Evolutionary conservation across 1,284 basidiomycete genomes (phyloP).

Genomic region (Fomitopsis pinicola): DNA sequence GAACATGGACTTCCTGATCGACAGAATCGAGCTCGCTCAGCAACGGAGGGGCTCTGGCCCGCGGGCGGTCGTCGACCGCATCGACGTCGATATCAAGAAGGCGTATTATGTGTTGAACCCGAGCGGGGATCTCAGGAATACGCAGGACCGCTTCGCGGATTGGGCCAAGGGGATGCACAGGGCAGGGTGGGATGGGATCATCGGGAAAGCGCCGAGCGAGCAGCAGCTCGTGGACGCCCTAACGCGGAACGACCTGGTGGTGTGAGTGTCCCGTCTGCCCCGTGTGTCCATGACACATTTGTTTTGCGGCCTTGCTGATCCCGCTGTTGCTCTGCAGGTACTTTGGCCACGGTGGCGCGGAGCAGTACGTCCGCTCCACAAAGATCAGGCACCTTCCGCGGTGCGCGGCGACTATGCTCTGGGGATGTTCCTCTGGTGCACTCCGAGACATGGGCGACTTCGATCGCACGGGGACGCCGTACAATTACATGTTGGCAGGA

Average conservation of each 20-base stretch:
- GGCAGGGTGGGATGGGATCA: constrained; percentile 81
- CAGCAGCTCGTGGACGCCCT: constrained; percentile 76
- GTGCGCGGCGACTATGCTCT: constrained; percentile 95
- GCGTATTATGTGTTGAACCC: constrained; percentile 92
- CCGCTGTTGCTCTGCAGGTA: constrained; percentile 51
- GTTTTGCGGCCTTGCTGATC: constrained; percentile 5
- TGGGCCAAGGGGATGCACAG: constrained; percentile 72
- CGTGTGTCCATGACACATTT: neutral
- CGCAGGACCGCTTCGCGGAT: constrained; percentile 76
- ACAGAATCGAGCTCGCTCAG: constrained; percentile 65
- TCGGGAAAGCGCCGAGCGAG: constrained; percentile 76
- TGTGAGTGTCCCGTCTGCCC: constrained; percentile 53
- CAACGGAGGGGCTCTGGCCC: constrained; percentile 27
- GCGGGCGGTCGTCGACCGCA: constrained; percentile 35
- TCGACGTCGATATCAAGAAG: constrained; percentile 58
- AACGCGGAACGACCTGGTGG: constrained; percentile 70
- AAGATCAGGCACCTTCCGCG: constrained; percentile 75
- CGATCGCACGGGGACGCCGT: constrained; percentile 87
- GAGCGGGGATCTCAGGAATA: constrained; percentile 82
- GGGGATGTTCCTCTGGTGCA: constrained; percentile 95
- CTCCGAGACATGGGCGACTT: constrained; percentile 91
- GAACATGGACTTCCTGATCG: constrained; percentile 82
- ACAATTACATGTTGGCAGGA: constrained; percentile 94
- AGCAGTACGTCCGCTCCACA: constrained; percentile 89
- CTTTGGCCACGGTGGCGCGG: constrained; percentile 95